These are phyloP conservation scores for Yamadazyma songkhlaensis DNA, from an alignment of 1,139 yeast genomes.

Conservation along the genomic window DNA sequence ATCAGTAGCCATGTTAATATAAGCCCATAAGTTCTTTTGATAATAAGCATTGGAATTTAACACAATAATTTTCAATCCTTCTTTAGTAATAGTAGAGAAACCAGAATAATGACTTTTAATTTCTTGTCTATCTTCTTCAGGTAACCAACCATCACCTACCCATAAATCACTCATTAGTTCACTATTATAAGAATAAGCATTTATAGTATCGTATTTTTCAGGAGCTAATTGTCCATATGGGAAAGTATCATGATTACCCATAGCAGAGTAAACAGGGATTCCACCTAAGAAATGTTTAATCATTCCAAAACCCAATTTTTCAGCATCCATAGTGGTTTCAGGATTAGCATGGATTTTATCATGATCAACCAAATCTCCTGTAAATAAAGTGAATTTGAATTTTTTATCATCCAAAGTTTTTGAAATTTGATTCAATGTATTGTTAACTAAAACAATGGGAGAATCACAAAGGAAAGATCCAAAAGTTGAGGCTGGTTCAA, in stretches of 20 bases:
- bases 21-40: conserved; percentile 60
- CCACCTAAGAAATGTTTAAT: conserved; percentile 53
- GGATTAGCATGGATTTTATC: conserved; percentile 45
- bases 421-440: conserved; percentile 47
- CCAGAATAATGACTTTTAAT: conserved; percentile 54
- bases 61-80: conserved; percentile 60
- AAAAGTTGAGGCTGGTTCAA: conserved; percentile 56
- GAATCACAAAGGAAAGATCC: conserved; percentile 65
- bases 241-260: conserved; percentile 73
- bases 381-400: conserved; percentile 61
- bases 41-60: conserved; percentile 68
- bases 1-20: conserved; percentile 48
- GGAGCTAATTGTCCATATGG: conserved; percentile 72
- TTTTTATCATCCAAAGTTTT: conserved; percentile 23
- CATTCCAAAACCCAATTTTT: conserved; percentile 47
- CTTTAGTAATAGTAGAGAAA: conserved; percentile 52
- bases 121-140: conserved; percentile 19
- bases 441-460: conserved; percentile 57
- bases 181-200: conserved; percentile 56
- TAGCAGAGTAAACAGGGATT: conserved; percentile 57
- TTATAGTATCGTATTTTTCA: conserved; percentile 28
- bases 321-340: conserved; percentile 51
- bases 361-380: conserved; percentile 70
- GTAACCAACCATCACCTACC: conserved; percentile 42
- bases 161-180: conserved; percentile 60